Evolutionary conservation across 2,329 filamentous ascomycete species (phyloP).

Genomic region (Periconia macrospinosa): DNA sequence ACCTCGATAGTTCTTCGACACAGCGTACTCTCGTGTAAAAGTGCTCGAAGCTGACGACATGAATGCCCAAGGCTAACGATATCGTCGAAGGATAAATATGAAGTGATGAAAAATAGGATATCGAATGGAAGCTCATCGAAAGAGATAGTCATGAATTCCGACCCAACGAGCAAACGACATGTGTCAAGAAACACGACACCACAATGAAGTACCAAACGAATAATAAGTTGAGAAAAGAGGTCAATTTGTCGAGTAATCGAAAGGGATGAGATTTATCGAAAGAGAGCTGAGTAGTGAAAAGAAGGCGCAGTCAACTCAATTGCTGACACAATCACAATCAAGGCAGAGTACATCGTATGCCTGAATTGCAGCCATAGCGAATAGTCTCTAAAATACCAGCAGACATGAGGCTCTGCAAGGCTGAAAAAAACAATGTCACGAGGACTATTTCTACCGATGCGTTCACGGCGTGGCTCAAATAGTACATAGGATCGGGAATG

Average conservation of each 20-base stretch:
- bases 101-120: constrained; percentile 62
- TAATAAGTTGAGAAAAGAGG: background rate
- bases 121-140: constrained; percentile 63
- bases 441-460: background rate
- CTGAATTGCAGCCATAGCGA: background rate
- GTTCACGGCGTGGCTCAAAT: background rate
- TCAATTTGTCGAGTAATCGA: background rate
- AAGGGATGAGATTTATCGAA: no score
- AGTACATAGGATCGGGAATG: background rate
- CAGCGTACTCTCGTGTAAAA: constrained; percentile 59
- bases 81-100: constrained; percentile 60
- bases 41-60: constrained; percentile 54
- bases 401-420: background rate
- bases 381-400: background rate
- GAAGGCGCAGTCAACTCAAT: no score
- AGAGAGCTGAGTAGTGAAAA: background rate
- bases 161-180: background rate
- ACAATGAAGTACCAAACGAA: no score
- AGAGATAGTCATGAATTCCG: constrained; percentile 26
- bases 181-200: background rate
- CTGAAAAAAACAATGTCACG: background rate
- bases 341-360: background rate
- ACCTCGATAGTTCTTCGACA: constrained; percentile 64
- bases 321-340: no score
- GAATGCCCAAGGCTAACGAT: constrained; percentile 59